Conservation (phyloP, 2,329 filamentous ascomycete species). For the Aspergillus flavus region DNA sequence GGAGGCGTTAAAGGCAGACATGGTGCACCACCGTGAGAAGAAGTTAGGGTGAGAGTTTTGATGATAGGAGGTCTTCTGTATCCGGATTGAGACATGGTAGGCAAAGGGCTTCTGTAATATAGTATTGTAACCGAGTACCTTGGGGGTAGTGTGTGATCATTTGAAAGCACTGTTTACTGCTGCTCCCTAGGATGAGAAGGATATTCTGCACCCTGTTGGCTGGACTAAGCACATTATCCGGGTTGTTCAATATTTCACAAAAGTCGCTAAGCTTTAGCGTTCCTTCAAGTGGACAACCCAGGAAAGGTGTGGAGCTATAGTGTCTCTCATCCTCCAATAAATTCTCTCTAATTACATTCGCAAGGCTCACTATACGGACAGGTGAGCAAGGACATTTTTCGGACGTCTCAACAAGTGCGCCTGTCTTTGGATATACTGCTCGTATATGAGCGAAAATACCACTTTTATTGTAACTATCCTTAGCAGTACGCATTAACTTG, state of each 20-base stretch:
- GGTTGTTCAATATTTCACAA: background rate
- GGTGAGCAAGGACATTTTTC: background rate
- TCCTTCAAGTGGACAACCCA: background rate
- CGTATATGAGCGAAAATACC: background rate
- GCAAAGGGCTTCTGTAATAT: background rate
- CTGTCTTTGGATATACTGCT: background rate
- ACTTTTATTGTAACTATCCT: background rate
- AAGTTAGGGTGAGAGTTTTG: background rate
- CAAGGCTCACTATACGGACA: background rate
- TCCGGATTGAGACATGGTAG: background rate
- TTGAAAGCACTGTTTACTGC: background rate
- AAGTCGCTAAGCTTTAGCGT: background rate
- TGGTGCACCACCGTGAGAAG: background rate
- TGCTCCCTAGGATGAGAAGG: background rate
- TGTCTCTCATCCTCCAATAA: background rate
- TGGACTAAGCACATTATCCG: background rate
- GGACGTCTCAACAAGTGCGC: background rate
- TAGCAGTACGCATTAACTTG: background rate
- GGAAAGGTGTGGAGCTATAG: background rate
- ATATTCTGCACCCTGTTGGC: background rate
- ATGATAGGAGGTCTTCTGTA: background rate
- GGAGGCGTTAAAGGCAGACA: constrained; percentile 39
- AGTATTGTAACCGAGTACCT: background rate
- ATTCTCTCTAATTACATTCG: background rate
- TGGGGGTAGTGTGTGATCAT: background rate